A percentile compares a stretch with the other conserved stretches of the same genome.
Evolutionary conservation across 2,329 filamentous ascomycete species (phyloP).

Genomic region (Nigrograna mackinnonii): DNA sequence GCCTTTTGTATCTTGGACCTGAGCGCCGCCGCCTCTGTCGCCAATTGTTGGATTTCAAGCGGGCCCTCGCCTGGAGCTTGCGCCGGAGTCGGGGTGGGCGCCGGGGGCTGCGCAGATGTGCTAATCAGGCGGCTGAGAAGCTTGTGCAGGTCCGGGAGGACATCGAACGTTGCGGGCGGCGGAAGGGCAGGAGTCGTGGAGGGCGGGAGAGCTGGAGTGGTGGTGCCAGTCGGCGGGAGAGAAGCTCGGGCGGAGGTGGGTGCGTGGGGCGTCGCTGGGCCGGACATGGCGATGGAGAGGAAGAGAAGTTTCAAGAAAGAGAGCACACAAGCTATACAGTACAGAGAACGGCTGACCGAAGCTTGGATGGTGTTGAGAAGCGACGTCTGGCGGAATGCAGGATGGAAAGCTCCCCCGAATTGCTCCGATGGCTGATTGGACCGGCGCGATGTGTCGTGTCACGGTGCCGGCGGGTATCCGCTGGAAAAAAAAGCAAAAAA

Average conservation of each 20-base stretch:
- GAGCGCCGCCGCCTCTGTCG: conserved; percentile 74
- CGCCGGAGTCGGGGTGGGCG: conserved; percentile 22
- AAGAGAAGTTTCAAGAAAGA: no score
- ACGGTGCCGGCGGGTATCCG: no score
- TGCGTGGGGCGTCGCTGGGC: conserved; percentile 34
- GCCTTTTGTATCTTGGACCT: conserved; percentile 85
- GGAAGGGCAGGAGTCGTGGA: conserved; percentile 64
- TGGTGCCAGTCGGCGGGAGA: conserved; percentile 32
- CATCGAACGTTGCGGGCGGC: conserved; percentile 81
- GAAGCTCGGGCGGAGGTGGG: conserved; percentile 34
- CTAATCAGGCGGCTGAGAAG: conserved; percentile 75
- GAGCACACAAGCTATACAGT: no score
- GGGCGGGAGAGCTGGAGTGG: conserved; percentile 28
- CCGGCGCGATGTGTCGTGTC: no score
- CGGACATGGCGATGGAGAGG: conserved; percentile 29
- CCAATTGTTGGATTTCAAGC: conserved; percentile 74
- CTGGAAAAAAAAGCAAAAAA: no score
- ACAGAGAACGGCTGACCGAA: no score
- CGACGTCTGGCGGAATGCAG: no score
- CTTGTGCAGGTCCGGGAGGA: conserved; percentile 78
- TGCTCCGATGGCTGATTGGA: no score
- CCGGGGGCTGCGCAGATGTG: conserved; percentile 38
- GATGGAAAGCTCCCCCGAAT: no score
- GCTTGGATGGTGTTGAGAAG: no score
- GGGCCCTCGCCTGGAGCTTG: conserved; percentile 35